A percentile compares a stretch with the other conserved stretches of the same genome.
Evolutionary conservation across 805 yeast genomes (phyloP).

Genomic region (Candida ulmi): DNA sequence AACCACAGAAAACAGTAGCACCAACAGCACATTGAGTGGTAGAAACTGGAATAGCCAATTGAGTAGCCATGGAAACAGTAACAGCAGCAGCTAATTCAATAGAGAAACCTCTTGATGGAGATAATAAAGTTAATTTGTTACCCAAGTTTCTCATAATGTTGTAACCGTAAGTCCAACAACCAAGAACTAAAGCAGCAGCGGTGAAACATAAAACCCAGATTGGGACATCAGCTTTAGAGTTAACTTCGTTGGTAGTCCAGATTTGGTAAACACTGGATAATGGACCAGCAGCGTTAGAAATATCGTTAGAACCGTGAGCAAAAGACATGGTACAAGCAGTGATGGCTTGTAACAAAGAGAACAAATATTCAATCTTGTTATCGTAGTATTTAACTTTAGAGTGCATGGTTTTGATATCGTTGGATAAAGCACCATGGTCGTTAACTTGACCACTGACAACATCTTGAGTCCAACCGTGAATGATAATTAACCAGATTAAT

Average conservation of each 20-base stretch:
- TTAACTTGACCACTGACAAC: constrained; percentile 45
- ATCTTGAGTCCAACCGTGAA: constrained; percentile 63
- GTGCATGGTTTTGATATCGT: constrained; percentile 47
- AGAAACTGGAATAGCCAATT: constrained; percentile 64
- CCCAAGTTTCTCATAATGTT: constrained; percentile 66
- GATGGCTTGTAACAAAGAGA: constrained; percentile 61
- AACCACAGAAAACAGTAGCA: constrained; percentile 70
- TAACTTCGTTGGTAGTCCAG: constrained; percentile 48
- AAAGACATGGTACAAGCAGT: constrained; percentile 79
- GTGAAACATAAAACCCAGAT: constrained; percentile 67
- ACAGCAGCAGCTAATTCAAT: constrained; percentile 76
- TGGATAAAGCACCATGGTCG: constrained; percentile 34
- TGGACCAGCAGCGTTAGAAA: constrained; percentile 76
- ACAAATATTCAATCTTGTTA: constrained; percentile 63
- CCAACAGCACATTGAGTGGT: constrained; percentile 80
- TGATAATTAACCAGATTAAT: constrained; percentile 40
- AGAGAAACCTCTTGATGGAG: constrained; percentile 74
- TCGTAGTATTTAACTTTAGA: constrained; percentile 58
- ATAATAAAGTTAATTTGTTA: constrained; percentile 66
- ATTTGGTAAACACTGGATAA: constrained; percentile 56
- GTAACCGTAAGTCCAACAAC: constrained; percentile 69
- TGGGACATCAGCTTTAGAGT: constrained; percentile 52
- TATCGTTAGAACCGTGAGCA: constrained; percentile 80
- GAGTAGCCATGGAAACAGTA: constrained; percentile 71
- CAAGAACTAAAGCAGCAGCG: constrained; percentile 61